Percentiles rank a stretch among this genome's conserved stretches.
Evolutionary conservation across 371 early-diverging fungal genomes (phyloP).

Genomic region (Mucor plumbeus): DNA sequence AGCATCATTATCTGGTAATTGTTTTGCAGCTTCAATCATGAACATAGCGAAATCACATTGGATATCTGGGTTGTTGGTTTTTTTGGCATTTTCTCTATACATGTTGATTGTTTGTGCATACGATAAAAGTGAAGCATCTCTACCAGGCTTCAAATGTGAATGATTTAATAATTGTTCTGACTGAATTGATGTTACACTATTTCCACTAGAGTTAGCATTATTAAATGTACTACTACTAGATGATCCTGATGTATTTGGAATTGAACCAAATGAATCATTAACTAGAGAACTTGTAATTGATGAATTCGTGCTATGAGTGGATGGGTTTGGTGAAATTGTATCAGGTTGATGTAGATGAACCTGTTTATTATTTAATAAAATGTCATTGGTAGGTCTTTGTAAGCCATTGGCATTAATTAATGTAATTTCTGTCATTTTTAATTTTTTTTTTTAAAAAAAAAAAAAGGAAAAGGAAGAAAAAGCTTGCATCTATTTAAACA

Average conservation of each 20-base stretch:
- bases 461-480: conserved; percentile 8
- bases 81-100: conserved; percentile 80
- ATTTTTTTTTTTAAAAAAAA: conserved; percentile 4
- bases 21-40: conserved; percentile 65
- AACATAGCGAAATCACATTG: conserved; percentile 83
- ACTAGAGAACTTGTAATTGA: conserved; percentile 22
- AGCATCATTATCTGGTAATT: conserved; percentile 25
- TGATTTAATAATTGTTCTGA: conserved; percentile 52
- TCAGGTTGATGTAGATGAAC: conserved; percentile 16
- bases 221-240: conserved; percentile 39
- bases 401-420: conserved; percentile 12
- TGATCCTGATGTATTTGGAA: conserved; percentile 32
- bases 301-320: conserved; percentile 23
- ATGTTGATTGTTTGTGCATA: conserved; percentile 73
- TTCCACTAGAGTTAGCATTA: conserved; percentile 29
- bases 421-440: conserved; percentile 25
- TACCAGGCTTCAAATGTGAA: conserved; percentile 64
- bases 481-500: background rate
- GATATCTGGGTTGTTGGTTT: conserved; percentile 72
- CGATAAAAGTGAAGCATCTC: conserved; percentile 62
- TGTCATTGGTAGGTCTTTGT: conserved; percentile 20
- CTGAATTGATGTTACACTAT: background rate
- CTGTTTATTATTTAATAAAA: background rate
- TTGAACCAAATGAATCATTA: conserved; percentile 8
- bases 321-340: conserved; percentile 30